A percentile compares a stretch with the other conserved stretches of the same genome.
These are phyloP conservation scores for Fraxinus sp. DNA, from an alignment of 305 asterid species.

Conservation along the genomic window DNA sequence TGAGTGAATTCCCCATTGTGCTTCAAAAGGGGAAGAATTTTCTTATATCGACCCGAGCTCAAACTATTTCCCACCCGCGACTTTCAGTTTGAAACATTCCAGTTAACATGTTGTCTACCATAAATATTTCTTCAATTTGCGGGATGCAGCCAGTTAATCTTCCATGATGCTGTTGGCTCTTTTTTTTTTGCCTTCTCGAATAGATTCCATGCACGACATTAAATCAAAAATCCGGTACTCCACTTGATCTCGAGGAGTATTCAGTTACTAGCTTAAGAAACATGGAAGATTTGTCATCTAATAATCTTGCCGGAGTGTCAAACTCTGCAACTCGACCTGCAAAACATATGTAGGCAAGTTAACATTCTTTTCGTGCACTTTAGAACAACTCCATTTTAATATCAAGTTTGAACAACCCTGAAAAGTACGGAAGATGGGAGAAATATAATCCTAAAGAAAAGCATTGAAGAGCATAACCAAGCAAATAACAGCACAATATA, in stretches of 20 bases:
- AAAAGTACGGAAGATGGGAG: not conserved
- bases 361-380: not conserved
- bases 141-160: slow-evolving; percentile 11
- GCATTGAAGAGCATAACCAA: not conserved
- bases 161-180: slow-evolving; percentile 7
- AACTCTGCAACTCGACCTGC: slow-evolving; percentile 92
- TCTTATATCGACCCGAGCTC: slow-evolving; percentile 8
- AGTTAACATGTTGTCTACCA: not conserved
- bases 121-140: slow-evolving; percentile 14
- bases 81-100: not conserved
- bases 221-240: slow-evolving; percentile 54
- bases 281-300: slow-evolving; percentile 96
- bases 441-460: not conserved
- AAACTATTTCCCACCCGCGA: slow-evolving; percentile 15
- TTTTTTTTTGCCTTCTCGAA: slow-evolving; percentile 5
- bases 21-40: slow-evolving; percentile 24
- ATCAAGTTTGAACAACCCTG: not conserved
- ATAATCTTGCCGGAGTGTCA: slow-evolving; percentile 74
- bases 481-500: not conserved
- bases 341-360: slow-evolving; percentile 19
- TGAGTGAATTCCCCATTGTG: slow-evolving; percentile 26
- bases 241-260: slow-evolving; percentile 77
- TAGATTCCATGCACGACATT: slow-evolving; percentile 2
- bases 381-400: not conserved
- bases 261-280: slow-evolving; percentile 87